Percentiles rank a stretch among this genome's conserved stretches.
These are phyloP conservation scores for Auriscalpium vulgare DNA, from an alignment of 768 basidiomycete genomes.

Conservation along the genomic window DNA sequence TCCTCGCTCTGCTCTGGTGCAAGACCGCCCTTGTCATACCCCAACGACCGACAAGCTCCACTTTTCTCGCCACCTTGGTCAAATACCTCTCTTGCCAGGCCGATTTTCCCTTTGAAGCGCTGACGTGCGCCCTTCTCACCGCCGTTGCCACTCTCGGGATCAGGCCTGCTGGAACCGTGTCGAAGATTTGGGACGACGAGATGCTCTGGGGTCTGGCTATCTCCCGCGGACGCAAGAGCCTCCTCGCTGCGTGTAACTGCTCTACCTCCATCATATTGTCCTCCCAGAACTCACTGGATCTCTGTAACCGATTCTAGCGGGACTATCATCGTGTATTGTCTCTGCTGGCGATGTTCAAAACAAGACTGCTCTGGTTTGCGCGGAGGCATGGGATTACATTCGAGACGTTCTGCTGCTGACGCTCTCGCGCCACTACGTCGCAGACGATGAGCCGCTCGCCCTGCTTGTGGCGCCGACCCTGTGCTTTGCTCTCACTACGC, in stretches of 20 bases:
- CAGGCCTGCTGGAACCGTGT: not conserved
- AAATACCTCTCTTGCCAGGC: not conserved
- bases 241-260: conserved; percentile 36
- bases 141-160: not conserved
- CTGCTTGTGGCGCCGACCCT: conserved; percentile 41
- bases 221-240: conserved; percentile 20
- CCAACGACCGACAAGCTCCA: not conserved
- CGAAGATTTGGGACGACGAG: conserved; percentile 22
- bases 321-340: conserved; percentile 26
- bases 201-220: conserved; percentile 31
- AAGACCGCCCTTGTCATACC: not conserved
- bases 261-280: not conserved
- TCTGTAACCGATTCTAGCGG: conserved; percentile 1
- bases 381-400: conserved; percentile 50
- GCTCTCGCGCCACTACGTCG: conserved; percentile 34
- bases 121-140: conserved; percentile 20
- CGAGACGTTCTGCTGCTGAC: conserved; percentile 42
- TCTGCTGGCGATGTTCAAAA: conserved; percentile 14
- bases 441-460: conserved; percentile 43
- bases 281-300: too few species aligned
- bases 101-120: conserved; percentile 13
- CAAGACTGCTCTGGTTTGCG: conserved; percentile 30
- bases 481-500: conserved; percentile 37
- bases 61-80: not conserved
- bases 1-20: not conserved